Evolutionary conservation across 345 rosid species (phyloP), one percentile per base, ranked within the genome.

Genomic region (Melaleuca alternifolia): DNA sequence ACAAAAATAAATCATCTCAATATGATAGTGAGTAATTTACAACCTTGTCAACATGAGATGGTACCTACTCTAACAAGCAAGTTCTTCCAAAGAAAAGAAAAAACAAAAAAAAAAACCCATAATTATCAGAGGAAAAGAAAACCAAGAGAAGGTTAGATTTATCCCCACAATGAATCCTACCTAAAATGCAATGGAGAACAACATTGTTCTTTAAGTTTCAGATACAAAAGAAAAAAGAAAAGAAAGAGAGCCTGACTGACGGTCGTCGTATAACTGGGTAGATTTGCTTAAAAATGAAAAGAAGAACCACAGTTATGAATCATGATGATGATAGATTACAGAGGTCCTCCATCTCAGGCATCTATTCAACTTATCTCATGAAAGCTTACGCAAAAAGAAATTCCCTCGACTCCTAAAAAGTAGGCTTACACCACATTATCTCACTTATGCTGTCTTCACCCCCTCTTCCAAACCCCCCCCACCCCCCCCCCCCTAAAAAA

Each of bases 1-100:
- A 92, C 24, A 87, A 86, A 85, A 89, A 85, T 23, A 86, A 54
- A 85, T 77, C 44, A 86, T 50, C 62, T 77, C 37, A 85, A 30
- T 41, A 71, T 37, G 79, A 18, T 71, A 2, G 14, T 37, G 37
- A 65, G 13, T 9, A 46, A 71, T 21, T 71, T 37, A 71, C 11
- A 71, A 1, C 26, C 2, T 21, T 33, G 79, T 71, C 79, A 5
- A 48, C 48, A 71, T 71, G 26, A 71, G 26, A 71, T 5, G 4
- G 23, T 28, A 50, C 79, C 51, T 59, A 85, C 5, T 84, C 86
- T 46, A 54, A 57, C 46, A 57, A 50, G 77, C 26, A 59, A 12
- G 24, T 57, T n/a, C 18, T 85, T 21, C n/a, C 10, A 8, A 83
- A 83, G 52, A 2, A 0, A 5, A 65, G 46, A 30, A 65, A 51